Evolutionary conservation across 495 filamentous ascomycete genomes (phyloP).

Genomic region (Lasiosphaeria ovina): DNA sequence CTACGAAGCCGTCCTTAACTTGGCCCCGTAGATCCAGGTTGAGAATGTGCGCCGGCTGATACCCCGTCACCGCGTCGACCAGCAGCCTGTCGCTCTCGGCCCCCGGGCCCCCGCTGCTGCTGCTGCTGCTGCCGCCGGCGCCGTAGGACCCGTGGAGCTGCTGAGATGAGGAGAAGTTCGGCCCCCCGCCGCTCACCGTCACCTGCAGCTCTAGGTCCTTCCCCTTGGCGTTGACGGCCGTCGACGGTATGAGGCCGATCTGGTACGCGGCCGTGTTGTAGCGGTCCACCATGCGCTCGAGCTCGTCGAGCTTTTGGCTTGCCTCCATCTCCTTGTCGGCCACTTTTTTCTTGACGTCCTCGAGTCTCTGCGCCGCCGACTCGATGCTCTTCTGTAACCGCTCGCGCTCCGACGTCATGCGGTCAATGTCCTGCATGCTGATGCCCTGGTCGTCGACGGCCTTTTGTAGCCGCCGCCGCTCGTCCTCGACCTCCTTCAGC

Average conservation of each 20-base stretch:
- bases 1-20: constrained; percentile 73
- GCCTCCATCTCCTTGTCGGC: constrained; percentile 83
- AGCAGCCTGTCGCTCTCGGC: constrained; percentile 63
- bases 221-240: constrained; percentile 81
- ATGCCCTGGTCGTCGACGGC: constrained; percentile 90
- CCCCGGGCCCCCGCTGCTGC: constrained; percentile 20
- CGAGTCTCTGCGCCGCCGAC: constrained; percentile 65
- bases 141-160: constrained; percentile 58
- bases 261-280: constrained; percentile 95
- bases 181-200: constrained; percentile 57
- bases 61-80: constrained; percentile 76
- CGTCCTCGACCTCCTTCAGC: constrained; percentile 74
- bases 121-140: constrained; percentile 24
- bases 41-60: constrained; percentile 82
- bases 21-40: constrained; percentile 80
- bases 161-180: constrained; percentile 65
- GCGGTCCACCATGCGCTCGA: constrained; percentile 78
- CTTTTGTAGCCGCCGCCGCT: constrained; percentile 73
- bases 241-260: constrained; percentile 80
- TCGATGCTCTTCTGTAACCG: constrained; percentile 83
- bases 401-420: constrained; percentile 93
- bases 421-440: constrained; percentile 95
- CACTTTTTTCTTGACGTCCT: constrained; percentile 77
- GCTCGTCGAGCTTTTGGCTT: constrained; percentile 76
- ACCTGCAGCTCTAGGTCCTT: constrained; percentile 78